Evolutionary conservation across 176 grass and related monocot genomes (phyloP), one percentile per base, ranked within the genome.

Genomic region (Musa troglodytarum): DNA sequence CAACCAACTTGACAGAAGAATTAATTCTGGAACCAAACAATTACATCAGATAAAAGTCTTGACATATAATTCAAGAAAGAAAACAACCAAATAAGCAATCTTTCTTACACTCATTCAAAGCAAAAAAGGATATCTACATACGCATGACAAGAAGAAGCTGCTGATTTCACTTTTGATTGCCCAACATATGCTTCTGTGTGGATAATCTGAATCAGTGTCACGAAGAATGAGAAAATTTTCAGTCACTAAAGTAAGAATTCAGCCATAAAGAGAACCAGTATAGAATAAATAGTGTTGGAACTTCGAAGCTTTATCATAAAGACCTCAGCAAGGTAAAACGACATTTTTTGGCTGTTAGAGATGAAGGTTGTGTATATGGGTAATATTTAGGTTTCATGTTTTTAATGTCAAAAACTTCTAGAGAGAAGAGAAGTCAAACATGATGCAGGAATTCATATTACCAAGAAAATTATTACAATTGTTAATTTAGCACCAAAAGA

Each of bases 121-220:
- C 49, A 43, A 26, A 3, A 81, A 74, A 87, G 10, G 10, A 72
- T 8, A 76, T 72, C 53, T 58, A 83, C 94, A 88, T 98, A 98
- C 94, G 87, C 90, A 64, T 26, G 90, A 54, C 94, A 98, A 80
- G 94, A 53, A 78, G 89, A 80, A 83, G 90, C 90, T 9, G 94
- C 94, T 79, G 90, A 98, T 75, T 93, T 86, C 78, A 98, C 94
- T 80, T 98, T 98, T 43, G 84, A 71, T 80, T 82, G 77, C 21
- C 88, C 94, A 83, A 91, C 79, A 76, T 89, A 91, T 74, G 82
- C 80, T 87, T 98, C 94, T 75, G 81, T 83, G 80, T 98, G 94
- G 51, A 98, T 98, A 54, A 98, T 93, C 90, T 98, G 63, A 80
- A 81, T 78, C 61, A 77, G 74, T 50, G 77, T 84, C 72, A 20